These are phyloP conservation scores for Trichophyton equinum DNA, from an alignment of 2,329 filamentous ascomycete genomes.

Conservation along the genomic window DNA sequence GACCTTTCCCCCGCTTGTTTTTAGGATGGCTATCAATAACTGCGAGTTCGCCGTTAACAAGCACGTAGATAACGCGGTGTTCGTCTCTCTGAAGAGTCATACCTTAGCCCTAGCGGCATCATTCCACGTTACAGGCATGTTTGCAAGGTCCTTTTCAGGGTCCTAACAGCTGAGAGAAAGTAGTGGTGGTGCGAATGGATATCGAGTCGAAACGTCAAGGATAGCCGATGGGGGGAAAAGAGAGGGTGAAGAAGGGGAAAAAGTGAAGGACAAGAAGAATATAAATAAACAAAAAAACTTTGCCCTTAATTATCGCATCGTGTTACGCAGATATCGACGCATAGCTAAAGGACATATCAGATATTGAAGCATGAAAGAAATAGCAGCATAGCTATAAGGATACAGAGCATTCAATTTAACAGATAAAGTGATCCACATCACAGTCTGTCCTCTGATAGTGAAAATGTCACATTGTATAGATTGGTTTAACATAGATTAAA, in stretches of 20 bases:
- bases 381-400: neutral
- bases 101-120: slow-evolving; percentile 21
- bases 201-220: neutral
- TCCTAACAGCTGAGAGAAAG: too few species aligned
- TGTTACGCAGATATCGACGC: neutral
- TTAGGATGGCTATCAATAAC: slow-evolving; percentile 18
- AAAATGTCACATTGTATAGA: neutral
- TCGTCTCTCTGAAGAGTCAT: neutral
- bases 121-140: slow-evolving; percentile 22
- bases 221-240: neutral
- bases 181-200: too few species aligned
- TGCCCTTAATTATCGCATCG: neutral
- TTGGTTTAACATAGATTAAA: neutral
- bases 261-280: too few species aligned
- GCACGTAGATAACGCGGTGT: neutral
- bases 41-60: slow-evolving; percentile 6
- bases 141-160: neutral
- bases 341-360: neutral
- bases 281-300: neutral
- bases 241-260: neutral
- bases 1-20: slow-evolving; percentile 12
- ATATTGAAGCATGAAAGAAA: neutral
- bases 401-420: neutral
- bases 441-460: neutral
- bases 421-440: neutral